Percentiles rank a stretch among this genome's conserved stretches.
phyloP scores from a whole-genome alignment of 108 stramenopile genomes.

The Asterionellopsis glacialis region DNA sequence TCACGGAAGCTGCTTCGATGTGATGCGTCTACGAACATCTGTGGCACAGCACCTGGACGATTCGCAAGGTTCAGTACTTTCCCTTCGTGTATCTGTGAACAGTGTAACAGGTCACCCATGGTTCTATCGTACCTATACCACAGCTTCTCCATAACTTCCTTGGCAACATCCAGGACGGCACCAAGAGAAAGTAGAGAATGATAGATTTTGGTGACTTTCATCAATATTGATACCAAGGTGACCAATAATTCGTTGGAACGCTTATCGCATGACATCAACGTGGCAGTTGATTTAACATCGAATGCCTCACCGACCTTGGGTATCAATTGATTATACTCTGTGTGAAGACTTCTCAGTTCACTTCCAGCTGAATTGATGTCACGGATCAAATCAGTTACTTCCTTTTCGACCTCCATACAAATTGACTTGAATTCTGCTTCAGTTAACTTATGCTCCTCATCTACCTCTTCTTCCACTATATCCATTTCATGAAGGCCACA shows the following conservation, averaged over 20 bases:
- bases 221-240: background rate
- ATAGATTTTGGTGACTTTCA: background rate
- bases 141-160: too few species aligned
- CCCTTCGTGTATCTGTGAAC: background rate
- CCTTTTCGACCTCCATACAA: too few species aligned
- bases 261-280: constrained; percentile 2
- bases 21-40: constrained; percentile 4
- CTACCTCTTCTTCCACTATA: too few species aligned
- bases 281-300: background rate
- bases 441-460: too few species aligned
- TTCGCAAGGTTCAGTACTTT: constrained; percentile 6
- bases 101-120: background rate
- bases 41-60: constrained; percentile 11
- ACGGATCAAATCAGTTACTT: too few species aligned
- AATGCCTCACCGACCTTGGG: too few species aligned
- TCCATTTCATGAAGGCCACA: constrained; percentile 6
- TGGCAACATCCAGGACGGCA: too few species aligned
- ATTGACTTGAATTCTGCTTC: too few species aligned
- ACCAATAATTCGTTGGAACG: constrained; percentile 3
- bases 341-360: too few species aligned
- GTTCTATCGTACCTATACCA: background rate
- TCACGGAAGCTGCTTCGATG: constrained; percentile 3
- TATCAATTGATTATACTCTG: too few species aligned
- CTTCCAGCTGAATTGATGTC: too few species aligned
- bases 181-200: too few species aligned